Percentiles rank a stretch among this genome's conserved stretches.
Evolutionary conservation across 139 green algal species (phyloP).

Genomic region (Choricystis sp.): DNA sequence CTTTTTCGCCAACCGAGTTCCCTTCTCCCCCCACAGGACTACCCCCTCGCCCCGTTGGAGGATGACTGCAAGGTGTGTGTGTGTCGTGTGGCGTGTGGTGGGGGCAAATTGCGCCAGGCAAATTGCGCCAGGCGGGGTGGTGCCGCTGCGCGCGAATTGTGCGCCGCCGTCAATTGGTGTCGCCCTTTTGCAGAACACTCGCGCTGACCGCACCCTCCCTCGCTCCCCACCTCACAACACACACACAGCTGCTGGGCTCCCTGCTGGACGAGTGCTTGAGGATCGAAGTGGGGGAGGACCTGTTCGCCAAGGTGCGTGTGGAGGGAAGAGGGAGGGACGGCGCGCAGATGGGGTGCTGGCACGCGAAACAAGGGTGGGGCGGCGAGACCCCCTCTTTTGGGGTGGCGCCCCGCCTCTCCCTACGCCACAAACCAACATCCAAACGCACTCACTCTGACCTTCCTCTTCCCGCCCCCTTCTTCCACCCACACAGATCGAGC

Average conservation of each 20-base stretch:
- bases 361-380: too few relatives aligned
- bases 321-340: neutral
- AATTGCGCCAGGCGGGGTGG: too few relatives aligned
- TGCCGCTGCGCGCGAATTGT: too few relatives aligned
- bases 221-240: too few relatives aligned
- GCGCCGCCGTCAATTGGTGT: too few relatives aligned
- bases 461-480: neutral
- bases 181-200: too few relatives aligned
- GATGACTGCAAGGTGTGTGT: conserved; percentile 85
- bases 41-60: conserved; percentile 43
- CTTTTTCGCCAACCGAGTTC: too few relatives aligned
- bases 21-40: conserved; percentile 27
- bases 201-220: too few relatives aligned
- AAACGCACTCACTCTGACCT: neutral
- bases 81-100: too few relatives aligned
- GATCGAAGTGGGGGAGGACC: conserved; percentile 58
- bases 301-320: conserved; percentile 53
- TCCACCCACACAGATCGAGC: conserved; percentile 27
- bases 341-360: too few relatives aligned
- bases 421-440: conserved; percentile 3
- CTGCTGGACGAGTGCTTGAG: conserved; percentile 69
- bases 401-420: neutral
- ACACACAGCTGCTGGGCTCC: conserved; percentile 49
- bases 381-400: too few relatives aligned
- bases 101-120: too few relatives aligned